Evolutionary conservation across 225 moss, liverwort and hornwort genomes (phyloP), one percentile per base, ranked within the genome.

Genomic region (Climacium dendroides): DNA sequence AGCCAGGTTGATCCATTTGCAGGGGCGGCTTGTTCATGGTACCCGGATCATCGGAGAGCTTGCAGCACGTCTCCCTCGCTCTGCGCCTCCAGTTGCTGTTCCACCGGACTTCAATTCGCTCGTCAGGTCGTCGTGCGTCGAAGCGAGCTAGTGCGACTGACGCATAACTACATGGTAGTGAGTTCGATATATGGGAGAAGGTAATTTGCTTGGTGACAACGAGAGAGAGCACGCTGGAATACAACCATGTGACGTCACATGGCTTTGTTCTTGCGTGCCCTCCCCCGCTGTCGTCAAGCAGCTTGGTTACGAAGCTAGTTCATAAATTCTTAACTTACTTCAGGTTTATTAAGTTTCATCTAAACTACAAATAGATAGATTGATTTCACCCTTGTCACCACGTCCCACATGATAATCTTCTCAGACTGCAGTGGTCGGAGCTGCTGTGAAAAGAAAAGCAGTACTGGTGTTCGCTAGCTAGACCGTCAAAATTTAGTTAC

Each of bases 181-280:
- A 45, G 29, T 79, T 65, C 29, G 60, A 45, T 67, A 37, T 7
- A 20, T 25, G 59, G 7, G 26, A 65, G 64, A 78, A 63, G 55
- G 59, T 61, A 60, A 35, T 52, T 90, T 63, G 87, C 52, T 91
- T 75, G 90, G 79, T 93, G 93, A 93, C 93, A 93, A 93, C 89
- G 93, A 91, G 93, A 93, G 93, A 93, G 93, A 93, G 93, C 93
- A 93, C 93, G 93, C 90, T 91, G 77, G 93, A 93, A 93, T 91
- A 74, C 79, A 71, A n/a, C 54, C 65, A 74, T 83, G 88, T 65
- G 9, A 66, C 37, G 7, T 37, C 70, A 79, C 89, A 85, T 83
- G 80, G 72, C 23, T 93, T 82, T 90, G 90, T 91, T 93, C 93
- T 90, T 93, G 91, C 90, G 91, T 93, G 93, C 89, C 71, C 88